Evolutionary conservation across 2,329 filamentous ascomycete species (phyloP).

Genomic region (Colletotrichum zoysiae): DNA sequence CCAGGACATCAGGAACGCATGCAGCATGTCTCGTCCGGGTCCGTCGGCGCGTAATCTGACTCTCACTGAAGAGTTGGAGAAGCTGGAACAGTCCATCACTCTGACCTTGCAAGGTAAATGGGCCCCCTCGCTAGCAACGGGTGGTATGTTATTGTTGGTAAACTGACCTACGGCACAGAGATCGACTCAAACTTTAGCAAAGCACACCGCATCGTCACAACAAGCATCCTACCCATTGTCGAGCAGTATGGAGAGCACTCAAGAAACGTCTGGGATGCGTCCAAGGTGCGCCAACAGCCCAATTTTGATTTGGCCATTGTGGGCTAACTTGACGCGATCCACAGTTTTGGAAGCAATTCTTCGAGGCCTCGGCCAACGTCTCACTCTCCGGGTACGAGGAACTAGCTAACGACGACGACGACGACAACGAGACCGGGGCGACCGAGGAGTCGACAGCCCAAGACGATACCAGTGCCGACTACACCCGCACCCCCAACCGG

Average conservation of each 20-base stretch:
- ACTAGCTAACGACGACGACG: slow-evolving; percentile 72
- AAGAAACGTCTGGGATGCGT: slow-evolving; percentile 94
- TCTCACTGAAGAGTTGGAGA: slow-evolving; percentile 94
- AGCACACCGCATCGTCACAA: slow-evolving; percentile 95
- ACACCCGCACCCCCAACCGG: slow-evolving; percentile 48
- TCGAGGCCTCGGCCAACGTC: slow-evolving; percentile 97
- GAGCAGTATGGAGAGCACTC: slow-evolving; percentile 97
- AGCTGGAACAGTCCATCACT: slow-evolving; percentile 95
- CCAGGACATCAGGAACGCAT: slow-evolving; percentile 1
- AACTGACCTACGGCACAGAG: slow-evolving; percentile 67
- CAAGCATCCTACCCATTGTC: slow-evolving; percentile 91
- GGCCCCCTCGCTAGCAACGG: neutral
- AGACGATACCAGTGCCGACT: slow-evolving; percentile 64
- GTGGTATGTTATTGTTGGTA: slow-evolving; percentile 20
- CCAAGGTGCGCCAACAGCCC: slow-evolving; percentile 74
- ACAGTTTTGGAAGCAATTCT: slow-evolving; percentile 99
- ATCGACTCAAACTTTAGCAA: slow-evolving; percentile 99
- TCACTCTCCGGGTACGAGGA: slow-evolving; percentile 96
- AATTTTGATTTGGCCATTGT: no score
- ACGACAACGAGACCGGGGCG: slow-evolving; percentile 65
- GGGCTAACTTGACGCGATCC: slow-evolving; percentile 16
- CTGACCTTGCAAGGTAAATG: slow-evolving; percentile 86
- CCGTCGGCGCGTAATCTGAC: slow-evolving; percentile 72
- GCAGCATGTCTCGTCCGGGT: slow-evolving; percentile 63
- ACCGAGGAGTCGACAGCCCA: slow-evolving; percentile 68